A percentile compares a stretch with the other conserved stretches of the same genome.
Evolutionary conservation across 1,284 basidiomycete species (phyloP).

Genomic region (Pseudozyma thailandica): DNA sequence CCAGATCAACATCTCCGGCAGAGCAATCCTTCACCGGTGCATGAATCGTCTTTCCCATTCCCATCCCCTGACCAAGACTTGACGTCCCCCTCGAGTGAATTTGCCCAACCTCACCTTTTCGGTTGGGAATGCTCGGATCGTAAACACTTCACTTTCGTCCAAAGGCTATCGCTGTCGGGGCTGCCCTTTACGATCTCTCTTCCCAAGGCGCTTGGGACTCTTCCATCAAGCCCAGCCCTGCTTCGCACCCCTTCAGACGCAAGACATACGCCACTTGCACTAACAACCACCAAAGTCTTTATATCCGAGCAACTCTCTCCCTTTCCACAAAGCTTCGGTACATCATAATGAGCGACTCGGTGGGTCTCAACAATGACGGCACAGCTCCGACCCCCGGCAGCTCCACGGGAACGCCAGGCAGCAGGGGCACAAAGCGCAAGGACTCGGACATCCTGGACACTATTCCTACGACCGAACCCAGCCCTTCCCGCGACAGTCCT

Average conservation of each 20-base stretch:
- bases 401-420: conserved; percentile 35
- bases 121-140: conserved; percentile 13
- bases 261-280: too few species aligned
- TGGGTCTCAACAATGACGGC: conserved; percentile 1
- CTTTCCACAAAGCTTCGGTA: background rate
- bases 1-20: too few species aligned
- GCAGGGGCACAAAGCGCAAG: conserved; percentile 35
- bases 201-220: too few species aligned
- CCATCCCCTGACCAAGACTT: background rate
- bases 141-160: conserved; percentile 8
- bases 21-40: too few species aligned
- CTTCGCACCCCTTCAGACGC: too few species aligned
- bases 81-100: too few species aligned
- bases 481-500: conserved; percentile 32
- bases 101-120: too few species aligned
- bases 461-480: conserved; percentile 21
- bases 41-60: background rate
- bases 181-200: too few species aligned
- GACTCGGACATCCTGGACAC: conserved; percentile 32
- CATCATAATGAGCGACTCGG: conserved; percentile 20
- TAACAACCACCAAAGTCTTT: too few species aligned
- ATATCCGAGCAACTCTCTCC: background rate
- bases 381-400: conserved; percentile 24
- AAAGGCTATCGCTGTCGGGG: conserved; percentile 11
- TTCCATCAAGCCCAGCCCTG: too few species aligned